Base-by-base conservation (phyloP, 2,329 filamentous ascomycete species). In the Mariannaea sp. region DNA sequence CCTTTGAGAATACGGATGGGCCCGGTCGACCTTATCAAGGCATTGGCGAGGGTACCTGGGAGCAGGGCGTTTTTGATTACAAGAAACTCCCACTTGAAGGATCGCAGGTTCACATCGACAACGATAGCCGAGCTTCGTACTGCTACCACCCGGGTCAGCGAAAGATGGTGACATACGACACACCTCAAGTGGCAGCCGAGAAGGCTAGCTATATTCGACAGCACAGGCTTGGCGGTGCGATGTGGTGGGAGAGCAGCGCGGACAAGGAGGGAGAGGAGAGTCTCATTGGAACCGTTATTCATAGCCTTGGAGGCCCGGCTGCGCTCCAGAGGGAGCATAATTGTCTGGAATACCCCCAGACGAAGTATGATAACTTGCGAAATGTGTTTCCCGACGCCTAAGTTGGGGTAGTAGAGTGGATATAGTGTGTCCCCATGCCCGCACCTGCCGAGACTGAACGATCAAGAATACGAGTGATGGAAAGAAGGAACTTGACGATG, bases 171-270 rank as follows among this genome's bases (percentile, higher is more conserved):
- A 88, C 82, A 36, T 97, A 96, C 68, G 89, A 92, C 68, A 93
- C 84, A 1, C 80, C 85, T 1, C 73, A 77, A 3, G 83, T 92
- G 70, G 87, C 85, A 3, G 76, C 77, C 60, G 69, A 74, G 60
- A 97, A 97, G 77, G 85, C 86, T 1, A 75, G 82, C 9, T 96
- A 85, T 69, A 83, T 97, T 67, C 81, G 78, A 66, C 70, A 81
- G 16, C 75, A 80, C 38, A 78, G 83, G 0, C 80, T 97, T 0
- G 92, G 92, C 2, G 93, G 93, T 14, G 90, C 82, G n/a, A 97
- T 97, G 92, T 97, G 91, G 91, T 96, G 92, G 92, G 92, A 97
- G 75, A 90, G 85, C 64, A 93, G 88, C 65, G 86, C 83, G 1
- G 93, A 97, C 70, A 86, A 85, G 67, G 68, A 72, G 3, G 85